Percentiles rank a stretch among this genome's conserved stretches.
Evolutionary conservation across 495 filamentous ascomycete species (phyloP).

Genomic region (Xylaria intraflava): DNA sequence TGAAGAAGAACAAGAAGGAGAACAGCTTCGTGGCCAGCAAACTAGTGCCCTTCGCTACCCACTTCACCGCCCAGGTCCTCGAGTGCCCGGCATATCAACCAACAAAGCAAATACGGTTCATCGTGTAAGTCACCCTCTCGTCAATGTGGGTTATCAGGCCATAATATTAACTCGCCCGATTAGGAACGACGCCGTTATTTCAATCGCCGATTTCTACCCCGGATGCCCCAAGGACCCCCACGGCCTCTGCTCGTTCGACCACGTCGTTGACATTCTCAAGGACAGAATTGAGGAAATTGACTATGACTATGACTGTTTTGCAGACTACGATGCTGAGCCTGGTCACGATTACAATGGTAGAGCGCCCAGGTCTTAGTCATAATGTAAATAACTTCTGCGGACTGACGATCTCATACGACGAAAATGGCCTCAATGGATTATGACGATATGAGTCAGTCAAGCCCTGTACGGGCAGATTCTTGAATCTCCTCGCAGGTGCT

Average conservation of each 20-base stretch:
- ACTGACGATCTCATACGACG: no score
- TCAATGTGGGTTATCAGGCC: neutral
- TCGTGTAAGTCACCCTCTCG: constrained; percentile 16
- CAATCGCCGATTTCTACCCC: constrained; percentile 20
- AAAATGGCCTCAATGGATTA: no score
- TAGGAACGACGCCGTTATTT: constrained; percentile 26
- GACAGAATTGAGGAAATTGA: constrained; percentile 27
- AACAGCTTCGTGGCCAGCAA: constrained; percentile 33
- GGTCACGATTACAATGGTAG: constrained; percentile 28
- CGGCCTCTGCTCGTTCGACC: constrained; percentile 28
- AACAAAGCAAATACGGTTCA: constrained; percentile 25
- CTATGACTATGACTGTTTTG: constrained; percentile 30
- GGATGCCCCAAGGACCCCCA: constrained; percentile 20
- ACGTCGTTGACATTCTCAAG: constrained; percentile 22
- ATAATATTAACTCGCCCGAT: neutral
- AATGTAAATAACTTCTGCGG: no score
- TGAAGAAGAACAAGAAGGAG: constrained; percentile 14
- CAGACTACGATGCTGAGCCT: constrained; percentile 17
- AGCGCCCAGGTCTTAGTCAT: constrained; percentile 15
- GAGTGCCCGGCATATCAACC: constrained; percentile 23
- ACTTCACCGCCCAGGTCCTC: constrained; percentile 24
- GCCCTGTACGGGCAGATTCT: no score
- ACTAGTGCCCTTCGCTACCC: constrained; percentile 23
- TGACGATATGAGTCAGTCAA: no score
- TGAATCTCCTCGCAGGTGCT: no score